These are phyloP conservation scores for Solanum sitiens DNA, from an alignment of 257 asterid species.

Conservation along the genomic window DNA sequence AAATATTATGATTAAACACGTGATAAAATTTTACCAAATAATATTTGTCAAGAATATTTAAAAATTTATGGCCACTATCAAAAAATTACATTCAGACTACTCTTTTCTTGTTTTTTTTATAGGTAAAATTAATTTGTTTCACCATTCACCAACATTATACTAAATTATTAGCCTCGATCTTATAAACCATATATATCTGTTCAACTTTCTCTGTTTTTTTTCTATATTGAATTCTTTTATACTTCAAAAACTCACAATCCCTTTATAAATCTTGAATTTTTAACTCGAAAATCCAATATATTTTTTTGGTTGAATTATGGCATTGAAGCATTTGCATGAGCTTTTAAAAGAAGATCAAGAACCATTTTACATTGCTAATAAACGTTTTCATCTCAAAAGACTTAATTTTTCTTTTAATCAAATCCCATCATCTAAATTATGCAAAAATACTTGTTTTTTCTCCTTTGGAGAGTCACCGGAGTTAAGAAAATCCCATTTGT, in stretches of 20 bases:
- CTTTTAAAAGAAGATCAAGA: conserved; percentile 72
- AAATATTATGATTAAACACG: no score
- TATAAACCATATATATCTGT: conserved; percentile 5
- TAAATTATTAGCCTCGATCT: conserved; percentile 29
- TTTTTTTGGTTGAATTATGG: conserved; percentile 9
- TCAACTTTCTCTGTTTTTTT: background rate
- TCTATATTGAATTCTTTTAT: conserved; percentile 15
- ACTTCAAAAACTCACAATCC: background rate
- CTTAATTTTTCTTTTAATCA: background rate
- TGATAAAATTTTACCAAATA: no score
- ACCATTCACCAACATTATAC: conserved; percentile 9
- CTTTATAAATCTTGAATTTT: background rate
- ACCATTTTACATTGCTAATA: conserved; percentile 57
- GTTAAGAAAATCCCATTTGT: conserved; percentile 37
- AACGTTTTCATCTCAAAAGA: conserved; percentile 26
- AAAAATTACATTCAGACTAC: background rate
- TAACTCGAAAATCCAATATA: background rate
- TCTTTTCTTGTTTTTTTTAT: background rate
- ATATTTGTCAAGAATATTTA: no score
- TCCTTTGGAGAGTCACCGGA: conserved; percentile 53
- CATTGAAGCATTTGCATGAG: conserved; percentile 44
- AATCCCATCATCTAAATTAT: conserved; percentile 14
- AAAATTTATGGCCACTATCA: no score
- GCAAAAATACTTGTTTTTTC: conserved; percentile 52
- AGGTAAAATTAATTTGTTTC: conserved; percentile 1